Conservation (phyloP, 2,329 filamentous ascomycete species). For the Verticillium alfalfae region DNA sequence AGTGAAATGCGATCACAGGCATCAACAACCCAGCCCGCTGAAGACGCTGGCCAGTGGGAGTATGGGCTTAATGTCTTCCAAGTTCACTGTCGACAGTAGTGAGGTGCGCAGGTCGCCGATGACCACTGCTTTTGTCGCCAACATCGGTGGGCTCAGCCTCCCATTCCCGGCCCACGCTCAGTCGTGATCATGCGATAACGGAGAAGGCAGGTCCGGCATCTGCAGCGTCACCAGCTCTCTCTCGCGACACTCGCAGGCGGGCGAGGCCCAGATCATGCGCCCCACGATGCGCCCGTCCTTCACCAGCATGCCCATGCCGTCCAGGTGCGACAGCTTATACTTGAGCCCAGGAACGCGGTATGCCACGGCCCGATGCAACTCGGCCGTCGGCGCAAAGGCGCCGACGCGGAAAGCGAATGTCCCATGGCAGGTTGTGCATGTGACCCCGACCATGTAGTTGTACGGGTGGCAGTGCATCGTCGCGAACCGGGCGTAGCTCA, state of each 20-base stretch:
- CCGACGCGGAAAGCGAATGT: neutral
- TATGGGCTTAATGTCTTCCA: conserved; percentile 25
- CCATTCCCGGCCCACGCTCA: neutral
- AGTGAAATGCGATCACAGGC: conserved; percentile 19
- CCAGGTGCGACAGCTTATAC: neutral
- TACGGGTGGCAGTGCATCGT: neutral
- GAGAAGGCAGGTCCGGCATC: conserved; percentile 12
- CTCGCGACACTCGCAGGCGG: neutral
- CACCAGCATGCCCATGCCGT: neutral
- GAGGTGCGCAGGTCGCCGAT: conserved; percentile 27
- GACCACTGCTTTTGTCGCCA: conserved; percentile 7
- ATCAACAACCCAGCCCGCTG: conserved; percentile 21
- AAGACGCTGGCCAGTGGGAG: conserved; percentile 27
- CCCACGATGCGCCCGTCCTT: neutral
- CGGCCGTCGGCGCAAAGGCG: neutral
- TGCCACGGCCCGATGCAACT: neutral
- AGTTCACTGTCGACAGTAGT: conserved; percentile 22
- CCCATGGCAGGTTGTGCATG: neutral
- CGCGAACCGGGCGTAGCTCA: neutral
- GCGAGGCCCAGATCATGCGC: conserved; percentile 2
- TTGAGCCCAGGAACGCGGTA: neutral
- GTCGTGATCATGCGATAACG: neutral
- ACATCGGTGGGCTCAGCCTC: neutral
- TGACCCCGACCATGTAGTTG: neutral
- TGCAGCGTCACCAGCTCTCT: conserved; percentile 14